These are phyloP conservation scores for Penicillium sp. DNA, from an alignment of 2,329 filamentous ascomycete species.

Conservation along the genomic window DNA sequence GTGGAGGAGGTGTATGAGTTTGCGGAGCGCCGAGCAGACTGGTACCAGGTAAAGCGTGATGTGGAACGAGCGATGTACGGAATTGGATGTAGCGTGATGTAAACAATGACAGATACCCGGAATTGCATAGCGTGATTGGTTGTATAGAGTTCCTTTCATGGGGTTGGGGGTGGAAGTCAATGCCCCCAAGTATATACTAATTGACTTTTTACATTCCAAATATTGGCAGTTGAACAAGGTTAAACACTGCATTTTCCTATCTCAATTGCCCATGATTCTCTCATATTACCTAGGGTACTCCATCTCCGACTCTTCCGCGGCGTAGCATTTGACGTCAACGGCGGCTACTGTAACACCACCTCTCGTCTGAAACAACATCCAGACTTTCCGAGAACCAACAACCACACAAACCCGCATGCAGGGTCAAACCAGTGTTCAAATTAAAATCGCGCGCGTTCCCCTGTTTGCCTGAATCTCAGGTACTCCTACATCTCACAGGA, in stretches of 20 bases:
- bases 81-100: slow-evolving; percentile 86
- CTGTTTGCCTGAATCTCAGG: neutral
- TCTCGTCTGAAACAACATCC: slow-evolving; percentile 17
- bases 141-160: slow-evolving; percentile 7
- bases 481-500: neutral
- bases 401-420: slow-evolving; percentile 2
- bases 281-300: neutral
- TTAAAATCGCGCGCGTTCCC: neutral
- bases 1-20: slow-evolving; percentile 98
- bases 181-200: neutral
- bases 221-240: too few species aligned
- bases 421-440: slow-evolving; percentile 2
- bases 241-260: neutral
- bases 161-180: neutral
- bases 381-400: slow-evolving; percentile 11
- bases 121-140: slow-evolving; percentile 19
- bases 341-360: slow-evolving; percentile 24
- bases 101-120: slow-evolving; percentile 29
- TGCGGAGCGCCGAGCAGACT: slow-evolving; percentile 88
- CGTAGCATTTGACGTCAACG: slow-evolving; percentile 23
- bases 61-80: slow-evolving; percentile 98
- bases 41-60: slow-evolving; percentile 83
- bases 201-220: neutral
- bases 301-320: neutral
- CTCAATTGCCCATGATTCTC: neutral